These are phyloP conservation scores for Talaromyces albobiverticillius DNA, from an alignment of 2,329 filamentous ascomycete genomes.

Conservation along the genomic window DNA sequence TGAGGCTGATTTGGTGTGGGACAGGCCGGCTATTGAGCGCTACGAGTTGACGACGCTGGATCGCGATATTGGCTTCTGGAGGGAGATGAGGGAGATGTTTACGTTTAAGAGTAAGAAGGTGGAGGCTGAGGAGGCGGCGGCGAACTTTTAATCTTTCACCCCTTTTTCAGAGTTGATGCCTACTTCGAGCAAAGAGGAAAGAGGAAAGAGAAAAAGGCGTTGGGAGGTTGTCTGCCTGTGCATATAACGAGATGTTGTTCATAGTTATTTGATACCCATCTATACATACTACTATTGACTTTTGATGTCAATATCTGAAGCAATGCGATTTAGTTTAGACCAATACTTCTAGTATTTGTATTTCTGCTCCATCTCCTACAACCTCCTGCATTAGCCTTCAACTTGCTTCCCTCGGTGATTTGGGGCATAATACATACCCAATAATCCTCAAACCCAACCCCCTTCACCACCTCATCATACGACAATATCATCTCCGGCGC, in stretches of 20 bases:
- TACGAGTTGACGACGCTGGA: conserved; percentile 14
- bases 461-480: conserved; percentile 45
- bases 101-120: conserved; percentile 4
- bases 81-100: conserved; percentile 3
- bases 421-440: conserved; percentile 26
- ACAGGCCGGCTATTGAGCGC: conserved; percentile 68
- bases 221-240: not conserved
- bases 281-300: too few species aligned
- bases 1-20: conserved; percentile 68
- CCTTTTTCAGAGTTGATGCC: not conserved
- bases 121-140: not conserved
- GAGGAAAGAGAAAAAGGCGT: not conserved
- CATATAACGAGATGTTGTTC: not conserved
- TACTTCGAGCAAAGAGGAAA: too few species aligned
- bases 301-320: too few species aligned
- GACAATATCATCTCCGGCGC: conserved; percentile 43
- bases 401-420: too few species aligned
- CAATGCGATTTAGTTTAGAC: too few species aligned
- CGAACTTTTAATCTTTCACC: not conserved
- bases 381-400: too few species aligned
- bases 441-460: conserved; percentile 47
- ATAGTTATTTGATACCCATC: not conserved
- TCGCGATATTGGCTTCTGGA: conserved; percentile 13
- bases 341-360: conserved; percentile 7
- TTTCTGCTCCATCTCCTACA: conserved; percentile 8